Evolutionary conservation across 2,329 filamentous ascomycete species (phyloP), one percentile per base, ranked within the genome.

Genomic region (Talaromyces marneffei): DNA sequence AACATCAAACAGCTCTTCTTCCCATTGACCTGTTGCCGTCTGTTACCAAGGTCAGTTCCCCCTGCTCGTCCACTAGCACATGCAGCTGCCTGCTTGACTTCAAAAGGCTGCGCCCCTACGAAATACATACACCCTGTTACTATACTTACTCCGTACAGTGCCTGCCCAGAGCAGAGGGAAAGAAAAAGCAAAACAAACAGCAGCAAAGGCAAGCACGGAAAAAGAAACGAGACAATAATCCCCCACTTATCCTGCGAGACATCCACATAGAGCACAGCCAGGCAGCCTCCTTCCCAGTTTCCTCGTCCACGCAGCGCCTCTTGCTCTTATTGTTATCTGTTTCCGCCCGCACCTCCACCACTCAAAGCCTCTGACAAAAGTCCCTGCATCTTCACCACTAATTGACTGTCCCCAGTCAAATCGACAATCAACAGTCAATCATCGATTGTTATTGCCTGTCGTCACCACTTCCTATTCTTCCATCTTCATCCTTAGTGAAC

Each of bases 301-400:
- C 27, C 46, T 31, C 27, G 25, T 29, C 46, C 46, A 50, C 25
- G 46, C 46, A 31, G 27, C 46, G 25, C 27, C 27, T 31, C 18
- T 50, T 50, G 46, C 27, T 31, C 5, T 27, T 29, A 20, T 27
- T 37, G 31, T 29, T 37, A 33, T 37, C 46, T 39, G 52, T 18
- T 55, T 55, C 52, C 52, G 33, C 20, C 52, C 48, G 52, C 52
- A 20, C 52, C 52, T 55, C 33, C 52, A 55, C 52, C 52, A 55
- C 33, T 55, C 52, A 55, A 37, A 14, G 25, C 10, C 23, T 48
- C 55, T 48, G 27, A 25, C 55, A 44, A 44, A n/a, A 46, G 55
- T 57, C 55, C 55, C 55, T 57, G 55, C 55, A 48, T 31, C 55
- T 20, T 33, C 37, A 20, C n/a, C 42, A 48, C 44, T 48, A 29